Evolutionary conservation across 2,329 filamentous ascomycete genomes (phyloP), one percentile per base, ranked within the genome.

Genomic region (Ophiosphaerella narmari): DNA sequence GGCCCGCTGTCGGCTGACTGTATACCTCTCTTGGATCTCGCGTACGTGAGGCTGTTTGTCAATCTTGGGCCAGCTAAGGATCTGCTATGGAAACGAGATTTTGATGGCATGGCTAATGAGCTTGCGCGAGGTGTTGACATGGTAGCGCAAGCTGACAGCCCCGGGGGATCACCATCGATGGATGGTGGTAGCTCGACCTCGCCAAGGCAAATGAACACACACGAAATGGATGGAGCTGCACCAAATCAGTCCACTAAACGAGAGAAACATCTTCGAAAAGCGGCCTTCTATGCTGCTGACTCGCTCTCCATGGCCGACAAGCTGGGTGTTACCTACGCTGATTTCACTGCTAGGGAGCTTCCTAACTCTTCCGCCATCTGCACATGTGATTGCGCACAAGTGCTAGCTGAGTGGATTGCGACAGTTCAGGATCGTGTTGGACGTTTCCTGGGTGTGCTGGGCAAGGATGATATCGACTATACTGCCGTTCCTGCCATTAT

Each of bases 391-490:
- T 97, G 93, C 67, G 89, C 90, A 2, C 92, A 97, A 67, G 91
- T 97, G 1, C 82, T 99, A 29, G 91, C 91, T 0, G 93, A 97
- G 74, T 99, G 93, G 93, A 84, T 94, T 35, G 89, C 90, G 5
- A 94, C 91, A 1, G 84, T 97, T 3, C 94, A 99, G 72, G 92
- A 97, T 66, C 88, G 94, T 7, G 89, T 97, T n/a, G 93, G 93
- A 0, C 86, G 86, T 4, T 96, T 94, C 64, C 74, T 97, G 5
- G 93, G 93, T 4, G 85, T 97, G 5, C 81, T 97, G 1, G 93
- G 93, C 11, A 87, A 88, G 50, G 89, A 96, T 56, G 82, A 88
- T 0, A 84, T 94, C 31, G 91, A 97, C 63, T 81, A 90, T 43
- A 79, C 81, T 0, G 87, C 92, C 60, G 89, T 96, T 7, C 91